A percentile compares a stretch with the other conserved stretches of the same genome.
Conservation (phyloP, 139 green algal genomes). For the Chlorella sp. region DNA sequence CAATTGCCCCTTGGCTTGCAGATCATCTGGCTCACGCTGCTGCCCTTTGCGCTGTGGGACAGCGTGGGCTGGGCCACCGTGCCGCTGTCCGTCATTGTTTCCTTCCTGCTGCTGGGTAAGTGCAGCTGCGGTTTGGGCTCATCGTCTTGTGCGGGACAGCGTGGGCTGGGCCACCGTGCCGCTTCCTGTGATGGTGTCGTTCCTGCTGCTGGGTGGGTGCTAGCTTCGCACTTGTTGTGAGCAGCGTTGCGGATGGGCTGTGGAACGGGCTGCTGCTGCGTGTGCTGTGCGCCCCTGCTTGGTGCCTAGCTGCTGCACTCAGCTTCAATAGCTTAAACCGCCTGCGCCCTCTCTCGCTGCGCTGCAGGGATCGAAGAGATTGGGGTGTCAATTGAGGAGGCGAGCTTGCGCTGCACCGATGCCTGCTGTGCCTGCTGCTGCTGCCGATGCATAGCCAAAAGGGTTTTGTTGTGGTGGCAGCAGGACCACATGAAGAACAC, state of each 20-base stretch:
- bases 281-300: too few relatives aligned
- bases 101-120: constrained; percentile 58
- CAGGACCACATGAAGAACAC: background rate
- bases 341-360: too few relatives aligned
- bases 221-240: too few relatives aligned
- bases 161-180: constrained; percentile 50
- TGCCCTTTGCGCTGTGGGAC: constrained; percentile 65
- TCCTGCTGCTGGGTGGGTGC: constrained; percentile 57
- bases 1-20: background rate
- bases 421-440: too few relatives aligned
- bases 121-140: background rate
- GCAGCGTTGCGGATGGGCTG: too few relatives aligned
- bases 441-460: too few relatives aligned
- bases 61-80: constrained; percentile 47
- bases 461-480: background rate
- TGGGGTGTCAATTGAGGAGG: constrained; percentile 51
- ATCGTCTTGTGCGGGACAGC: constrained; percentile 50
- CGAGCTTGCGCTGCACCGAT: constrained; percentile 17
- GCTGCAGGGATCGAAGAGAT: constrained; percentile 63
- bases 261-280: too few relatives aligned
- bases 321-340: too few relatives aligned
- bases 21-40: constrained; percentile 30
- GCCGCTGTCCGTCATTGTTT: constrained; percentile 45
- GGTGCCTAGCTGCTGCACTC: too few relatives aligned
- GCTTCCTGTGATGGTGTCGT: constrained; percentile 47